phyloP scores from a whole-genome alignment of 176 grass and related monocot genomes.

The Puccinellia tenuiflora region DNA sequence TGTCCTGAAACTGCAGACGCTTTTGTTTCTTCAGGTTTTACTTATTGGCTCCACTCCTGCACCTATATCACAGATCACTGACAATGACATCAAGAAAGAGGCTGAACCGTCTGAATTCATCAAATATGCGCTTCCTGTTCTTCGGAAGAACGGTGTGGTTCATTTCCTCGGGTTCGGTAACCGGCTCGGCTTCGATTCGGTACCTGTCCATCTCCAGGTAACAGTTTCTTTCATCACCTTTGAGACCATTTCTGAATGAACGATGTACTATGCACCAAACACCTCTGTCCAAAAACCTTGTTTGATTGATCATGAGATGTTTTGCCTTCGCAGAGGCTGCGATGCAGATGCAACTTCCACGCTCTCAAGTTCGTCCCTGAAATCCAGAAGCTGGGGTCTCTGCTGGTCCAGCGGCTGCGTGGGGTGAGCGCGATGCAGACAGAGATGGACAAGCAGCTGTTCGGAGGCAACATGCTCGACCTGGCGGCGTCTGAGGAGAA shows the following conservation, averaged over 20 bases:
- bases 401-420: slow-evolving; percentile 77
- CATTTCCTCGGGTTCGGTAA: slow-evolving; percentile 98
- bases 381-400: slow-evolving; percentile 65
- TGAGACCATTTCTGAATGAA: neutral
- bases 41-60: neutral
- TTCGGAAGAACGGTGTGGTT: slow-evolving; percentile 49
- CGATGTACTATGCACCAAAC: neutral
- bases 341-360: slow-evolving; percentile 97
- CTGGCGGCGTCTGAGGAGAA: neutral
- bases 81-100: slow-evolving; percentile 85
- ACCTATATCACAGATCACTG: slow-evolving; percentile 52
- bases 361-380: slow-evolving; percentile 76
- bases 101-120: slow-evolving; percentile 70
- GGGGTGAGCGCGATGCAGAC: slow-evolving; percentile 45
- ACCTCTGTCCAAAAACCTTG: neutral
- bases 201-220: slow-evolving; percentile 80
- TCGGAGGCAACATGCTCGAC: slow-evolving; percentile 48
- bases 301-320: neutral
- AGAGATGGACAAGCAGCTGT: slow-evolving; percentile 67
- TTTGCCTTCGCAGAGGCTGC: slow-evolving; percentile 52
- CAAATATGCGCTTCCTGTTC: slow-evolving; percentile 54
- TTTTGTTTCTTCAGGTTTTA: neutral
- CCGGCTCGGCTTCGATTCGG: slow-evolving; percentile 84
- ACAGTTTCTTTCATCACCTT: neutral
- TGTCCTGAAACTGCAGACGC: neutral